These are phyloP conservation scores for Acacia confusa DNA, from an alignment of 306 rosid genomes.

Conservation along the genomic window DNA sequence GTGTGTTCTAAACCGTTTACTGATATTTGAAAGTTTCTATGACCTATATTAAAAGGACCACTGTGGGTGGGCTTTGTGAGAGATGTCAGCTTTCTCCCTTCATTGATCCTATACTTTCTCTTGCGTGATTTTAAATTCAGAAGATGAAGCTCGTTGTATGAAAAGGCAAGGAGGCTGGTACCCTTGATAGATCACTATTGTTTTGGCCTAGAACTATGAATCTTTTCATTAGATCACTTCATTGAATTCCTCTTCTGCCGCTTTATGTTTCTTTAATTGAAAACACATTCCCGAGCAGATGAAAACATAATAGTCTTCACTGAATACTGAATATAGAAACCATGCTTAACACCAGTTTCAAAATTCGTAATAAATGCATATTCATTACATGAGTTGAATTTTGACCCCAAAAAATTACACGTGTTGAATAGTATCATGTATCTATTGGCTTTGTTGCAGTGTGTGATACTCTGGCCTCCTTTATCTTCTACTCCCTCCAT, in stretches of 20 bases:
- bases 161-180: conserved; percentile 5
- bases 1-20: conserved; percentile 10
- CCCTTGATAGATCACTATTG: background rate
- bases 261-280: background rate
- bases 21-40: background rate
- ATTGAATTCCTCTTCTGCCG: conserved; percentile 1
- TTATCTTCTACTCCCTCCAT: background rate
- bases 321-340: background rate
- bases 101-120: background rate
- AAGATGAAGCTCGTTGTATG: background rate
- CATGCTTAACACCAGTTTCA: background rate
- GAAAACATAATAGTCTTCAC: background rate
- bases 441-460: background rate
- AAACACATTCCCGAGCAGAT: background rate
- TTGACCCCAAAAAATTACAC: no score
- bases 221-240: conserved; percentile 10
- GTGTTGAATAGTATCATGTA: background rate
- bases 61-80: conserved; percentile 4
- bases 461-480: background rate
- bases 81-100: background rate
- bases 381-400: no score
- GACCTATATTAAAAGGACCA: background rate
- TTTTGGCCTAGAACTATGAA: background rate
- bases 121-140: background rate
- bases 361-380: background rate